Percentiles rank a stretch among this genome's conserved stretches.
phyloP scores from a whole-genome alignment of 768 basidiomycete genomes.

The Suillus lakei region DNA sequence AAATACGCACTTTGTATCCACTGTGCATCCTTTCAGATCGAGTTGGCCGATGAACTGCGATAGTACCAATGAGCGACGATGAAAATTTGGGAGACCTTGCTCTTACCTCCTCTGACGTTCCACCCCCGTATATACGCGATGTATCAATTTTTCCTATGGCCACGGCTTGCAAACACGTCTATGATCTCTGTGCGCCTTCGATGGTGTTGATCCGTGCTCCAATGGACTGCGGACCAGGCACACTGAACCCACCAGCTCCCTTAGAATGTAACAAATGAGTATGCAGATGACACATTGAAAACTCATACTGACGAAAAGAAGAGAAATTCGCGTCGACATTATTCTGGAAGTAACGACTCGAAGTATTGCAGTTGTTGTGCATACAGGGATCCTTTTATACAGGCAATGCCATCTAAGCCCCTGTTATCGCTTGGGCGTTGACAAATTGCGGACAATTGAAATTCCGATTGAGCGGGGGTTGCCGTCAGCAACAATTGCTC shows the following conservation, averaged over 20 bases:
- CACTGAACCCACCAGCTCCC: slow-evolving; percentile 24
- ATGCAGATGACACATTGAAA: no score
- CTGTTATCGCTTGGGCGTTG: no score
- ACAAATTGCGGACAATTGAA: no score
- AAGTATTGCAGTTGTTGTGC: no score
- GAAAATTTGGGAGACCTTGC: background rate
- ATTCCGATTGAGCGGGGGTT: no score
- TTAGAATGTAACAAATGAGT: slow-evolving; percentile 3
- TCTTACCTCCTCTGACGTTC: slow-evolving; percentile 21
- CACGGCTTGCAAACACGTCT: slow-evolving; percentile 18
- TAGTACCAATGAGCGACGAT: no score
- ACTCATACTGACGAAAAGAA: background rate
- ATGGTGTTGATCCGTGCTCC: slow-evolving; percentile 18
- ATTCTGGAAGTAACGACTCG: no score
- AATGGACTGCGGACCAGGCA: slow-evolving; percentile 6
- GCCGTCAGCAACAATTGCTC: no score
- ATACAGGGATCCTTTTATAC: no score
- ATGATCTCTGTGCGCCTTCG: slow-evolving; percentile 23
- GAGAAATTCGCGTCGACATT: background rate
- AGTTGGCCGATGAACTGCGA: slow-evolving; percentile 17
- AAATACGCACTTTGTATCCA: slow-evolving; percentile 23
- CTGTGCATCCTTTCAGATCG: slow-evolving; percentile 19
- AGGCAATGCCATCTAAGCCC: no score
- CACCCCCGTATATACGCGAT: slow-evolving; percentile 15
- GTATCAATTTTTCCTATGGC: slow-evolving; percentile 19